Conservation (phyloP, 2,329 filamentous ascomycete species). For the Beauveria australis region DNA sequence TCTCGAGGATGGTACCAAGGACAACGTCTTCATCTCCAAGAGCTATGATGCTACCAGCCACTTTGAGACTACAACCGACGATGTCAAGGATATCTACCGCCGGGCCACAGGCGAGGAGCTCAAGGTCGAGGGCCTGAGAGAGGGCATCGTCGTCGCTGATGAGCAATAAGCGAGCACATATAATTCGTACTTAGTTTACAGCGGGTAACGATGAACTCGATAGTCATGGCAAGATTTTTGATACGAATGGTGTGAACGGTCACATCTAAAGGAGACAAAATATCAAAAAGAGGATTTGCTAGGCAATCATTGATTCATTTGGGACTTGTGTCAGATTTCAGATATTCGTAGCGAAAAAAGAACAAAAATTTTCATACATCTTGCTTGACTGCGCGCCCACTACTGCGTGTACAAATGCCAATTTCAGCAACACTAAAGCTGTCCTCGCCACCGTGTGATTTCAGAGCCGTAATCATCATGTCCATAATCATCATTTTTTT, state of each 20-base stretch:
- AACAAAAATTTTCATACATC: background rate
- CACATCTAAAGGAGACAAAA: background rate
- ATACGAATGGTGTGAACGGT: background rate
- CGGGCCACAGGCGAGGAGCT: conserved; percentile 78
- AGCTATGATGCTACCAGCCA: conserved; percentile 97
- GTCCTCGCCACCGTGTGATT: background rate
- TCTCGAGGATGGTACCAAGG: conserved; percentile 67
- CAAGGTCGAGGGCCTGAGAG: conserved; percentile 78
- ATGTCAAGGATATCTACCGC: conserved; percentile 88
- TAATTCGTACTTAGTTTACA: conserved; percentile 3
- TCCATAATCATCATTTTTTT: conserved; percentile 11
- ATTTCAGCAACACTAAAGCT: background rate
- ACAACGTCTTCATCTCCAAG: conserved; percentile 96
- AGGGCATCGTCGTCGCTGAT: conserved; percentile 66
- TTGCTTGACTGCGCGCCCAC: background rate
- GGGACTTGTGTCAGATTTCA: conserved; percentile 5
- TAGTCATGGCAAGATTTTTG: background rate
- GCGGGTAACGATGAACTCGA: conserved; percentile 2
- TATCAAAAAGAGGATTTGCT: background rate
- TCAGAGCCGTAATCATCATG: background rate
- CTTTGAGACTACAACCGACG: conserved; percentile 87
- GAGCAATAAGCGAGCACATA: conserved; percentile 38
- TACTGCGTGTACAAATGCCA: too few relatives aligned
- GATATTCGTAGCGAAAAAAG: background rate
- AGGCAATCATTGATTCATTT: background rate